A percentile compares a stretch with the other conserved stretches of the same genome.
These are phyloP conservation scores for Naegleria gruberi DNA, from an alignment of 208 protist genomes.

Conservation along the genomic window DNA sequence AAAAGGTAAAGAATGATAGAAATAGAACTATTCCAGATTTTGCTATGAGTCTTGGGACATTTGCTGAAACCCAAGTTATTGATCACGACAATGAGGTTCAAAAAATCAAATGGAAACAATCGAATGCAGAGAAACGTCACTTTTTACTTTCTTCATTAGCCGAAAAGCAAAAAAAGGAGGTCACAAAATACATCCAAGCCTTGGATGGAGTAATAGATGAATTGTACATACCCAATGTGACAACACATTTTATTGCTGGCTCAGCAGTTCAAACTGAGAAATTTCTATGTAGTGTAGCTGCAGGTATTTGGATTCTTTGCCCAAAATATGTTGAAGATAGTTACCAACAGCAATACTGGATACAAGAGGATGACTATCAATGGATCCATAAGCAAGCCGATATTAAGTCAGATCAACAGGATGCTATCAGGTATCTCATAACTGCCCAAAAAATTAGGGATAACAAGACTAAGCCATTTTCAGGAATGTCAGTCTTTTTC, in stretches of 20 bases:
- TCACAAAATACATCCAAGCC: neutral
- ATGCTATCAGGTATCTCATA: neutral
- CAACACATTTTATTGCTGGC: neutral
- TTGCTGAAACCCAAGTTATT: neutral
- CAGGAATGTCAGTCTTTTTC: neutral
- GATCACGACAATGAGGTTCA: neutral
- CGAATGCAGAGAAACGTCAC: neutral
- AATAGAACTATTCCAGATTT: neutral
- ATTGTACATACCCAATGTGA: neutral
- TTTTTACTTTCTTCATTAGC: neutral
- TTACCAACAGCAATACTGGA: neutral
- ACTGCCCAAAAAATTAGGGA: neutral
- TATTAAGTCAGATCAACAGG: neutral
- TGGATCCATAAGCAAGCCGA: neutral
- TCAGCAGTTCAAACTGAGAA: neutral
- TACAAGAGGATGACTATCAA: neutral
- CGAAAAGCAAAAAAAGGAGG: neutral
- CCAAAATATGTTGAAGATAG: neutral
- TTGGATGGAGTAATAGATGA: neutral
- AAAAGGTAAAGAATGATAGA: neutral
- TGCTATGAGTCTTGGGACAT: neutral
- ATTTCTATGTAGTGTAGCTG: neutral
- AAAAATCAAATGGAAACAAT: neutral
- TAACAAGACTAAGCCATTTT: neutral
- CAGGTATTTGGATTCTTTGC: neutral